A percentile compares a stretch with the other conserved stretches of the same genome.
Evolutionary conservation across 2,329 filamentous ascomycete genomes (phyloP).

Genomic region (Aspergillus fumigatiaffinis): DNA sequence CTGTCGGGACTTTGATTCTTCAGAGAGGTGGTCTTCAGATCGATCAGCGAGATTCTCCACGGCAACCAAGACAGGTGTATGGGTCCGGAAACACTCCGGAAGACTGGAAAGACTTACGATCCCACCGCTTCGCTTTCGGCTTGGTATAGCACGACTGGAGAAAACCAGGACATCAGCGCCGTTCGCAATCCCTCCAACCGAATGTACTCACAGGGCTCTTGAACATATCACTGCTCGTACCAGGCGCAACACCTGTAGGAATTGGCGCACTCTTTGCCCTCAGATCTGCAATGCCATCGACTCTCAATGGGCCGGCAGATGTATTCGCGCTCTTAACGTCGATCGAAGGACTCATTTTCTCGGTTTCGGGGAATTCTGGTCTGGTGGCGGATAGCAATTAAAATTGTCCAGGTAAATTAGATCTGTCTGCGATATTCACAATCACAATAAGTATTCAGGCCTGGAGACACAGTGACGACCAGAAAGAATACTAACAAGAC

Average conservation of each 20-base stretch:
- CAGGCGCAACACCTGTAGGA: conserved; percentile 70
- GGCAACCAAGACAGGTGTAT: not conserved
- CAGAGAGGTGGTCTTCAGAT: conserved; percentile 52
- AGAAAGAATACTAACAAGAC: not conserved
- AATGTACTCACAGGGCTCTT: conserved; percentile 61
- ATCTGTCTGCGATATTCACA: not conserved
- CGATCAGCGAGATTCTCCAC: not conserved
- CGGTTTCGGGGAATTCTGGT: not conserved
- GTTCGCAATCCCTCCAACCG: not conserved
- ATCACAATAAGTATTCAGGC: not conserved
- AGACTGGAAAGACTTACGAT: conserved; percentile 58
- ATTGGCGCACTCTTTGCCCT: conserved; percentile 66
- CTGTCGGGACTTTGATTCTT: conserved; percentile 55
- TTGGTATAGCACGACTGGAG: conserved; percentile 51
- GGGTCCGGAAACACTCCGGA: not conserved
- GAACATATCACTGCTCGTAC: conserved; percentile 76
- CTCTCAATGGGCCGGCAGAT: conserved; percentile 47
- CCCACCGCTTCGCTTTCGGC: conserved; percentile 76
- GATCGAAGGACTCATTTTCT: conserved; percentile 27
- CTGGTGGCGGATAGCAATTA: not conserved
- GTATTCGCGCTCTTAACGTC: conserved; percentile 12
- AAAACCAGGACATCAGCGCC: conserved; percentile 15
- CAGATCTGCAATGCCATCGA: conserved; percentile 64
- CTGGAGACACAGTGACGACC: not conserved
- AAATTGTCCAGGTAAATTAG: not conserved